Base-by-base conservation (phyloP, 345 rosid species). In the Aethionema arabicum region DNA sequence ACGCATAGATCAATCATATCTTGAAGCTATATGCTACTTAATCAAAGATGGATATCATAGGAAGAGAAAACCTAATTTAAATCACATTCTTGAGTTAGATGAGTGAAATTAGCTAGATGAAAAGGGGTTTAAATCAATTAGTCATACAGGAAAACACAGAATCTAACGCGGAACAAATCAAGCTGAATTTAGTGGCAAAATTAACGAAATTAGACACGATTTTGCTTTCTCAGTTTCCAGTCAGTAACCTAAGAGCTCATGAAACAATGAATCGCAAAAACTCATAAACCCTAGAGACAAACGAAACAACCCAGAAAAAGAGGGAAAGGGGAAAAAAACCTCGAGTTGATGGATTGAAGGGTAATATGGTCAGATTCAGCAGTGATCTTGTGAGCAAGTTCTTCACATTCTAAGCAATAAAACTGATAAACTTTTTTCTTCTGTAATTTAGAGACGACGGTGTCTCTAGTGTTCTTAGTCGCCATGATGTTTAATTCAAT, bases 271-370 rank as follows among this genome's bases (percentile, higher is more conserved):
- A 16, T 57, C 38, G 36, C 2, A 44, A 7, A 35, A n/a, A n/a
- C 10, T 9, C 16, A 60, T 16, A 11, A 40, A 13, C 41, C 44
- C 12, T 49, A 59, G 32, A 32, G 7, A 31, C 32, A 14, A 54
- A 46, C 29, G 47, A 7, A 15, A 42, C 11, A 61, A 16, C 2
- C 4, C 46, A 30, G 55, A 32, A 42, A n/a, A n/a, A n/a, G 14
- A 69, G 9, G 42, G 3, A 14, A 4, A 30, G 11, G 36, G 32
- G 48, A 30, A 56, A 40, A 38, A 35, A 51, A 87, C 97, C 99
- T 90, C 99, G 96, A 95, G 75, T 86, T 88, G 75, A 95, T 88
- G 78, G 97, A 87, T 52, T 86, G 88, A 37, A 95, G 97, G 4
- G 84, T 80, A 65, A 88, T 86, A 66, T 70, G 76, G 63, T 83